These are phyloP conservation scores for Fragaria ananassa DNA, from an alignment of 306 rosid species.

Conservation along the genomic window DNA sequence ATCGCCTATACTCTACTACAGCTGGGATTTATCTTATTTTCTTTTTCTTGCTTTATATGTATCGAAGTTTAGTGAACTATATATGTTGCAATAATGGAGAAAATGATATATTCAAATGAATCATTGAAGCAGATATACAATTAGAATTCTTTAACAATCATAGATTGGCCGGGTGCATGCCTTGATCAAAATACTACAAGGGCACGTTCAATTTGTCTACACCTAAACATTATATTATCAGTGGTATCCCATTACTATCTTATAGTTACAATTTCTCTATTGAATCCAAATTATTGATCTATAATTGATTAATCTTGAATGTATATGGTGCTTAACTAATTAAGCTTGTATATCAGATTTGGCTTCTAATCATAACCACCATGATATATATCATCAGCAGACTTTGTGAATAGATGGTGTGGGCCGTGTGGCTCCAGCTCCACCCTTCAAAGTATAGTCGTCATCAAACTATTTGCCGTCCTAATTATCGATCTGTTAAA, in stretches of 20 bases:
- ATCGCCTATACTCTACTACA: no score
- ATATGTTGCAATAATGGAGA: background rate
- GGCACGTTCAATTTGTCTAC: slow-evolving; percentile 1
- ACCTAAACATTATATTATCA: slow-evolving; percentile 1
- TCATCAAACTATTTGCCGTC: background rate
- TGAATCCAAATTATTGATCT: background rate
- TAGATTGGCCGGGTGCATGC: background rate
- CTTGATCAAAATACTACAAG: background rate
- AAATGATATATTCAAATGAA: background rate
- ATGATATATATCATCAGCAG: background rate
- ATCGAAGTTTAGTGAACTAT: no score
- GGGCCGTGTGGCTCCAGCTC: background rate
- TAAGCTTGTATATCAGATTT: background rate
- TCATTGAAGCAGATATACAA: background rate
- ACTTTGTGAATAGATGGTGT: background rate
- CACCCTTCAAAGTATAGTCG: background rate
- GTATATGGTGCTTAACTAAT: background rate
- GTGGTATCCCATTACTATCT: slow-evolving; percentile 30
- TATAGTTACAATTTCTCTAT: background rate
- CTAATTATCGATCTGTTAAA: background rate
- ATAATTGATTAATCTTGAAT: background rate
- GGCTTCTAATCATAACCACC: slow-evolving; percentile 17
- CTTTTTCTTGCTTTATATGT: no score
- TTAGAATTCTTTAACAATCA: background rate
- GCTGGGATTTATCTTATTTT: no score